These are phyloP conservation scores for Sordaria brevicollis DNA, from an alignment of 495 filamentous ascomycete species.

Conservation along the genomic window DNA sequence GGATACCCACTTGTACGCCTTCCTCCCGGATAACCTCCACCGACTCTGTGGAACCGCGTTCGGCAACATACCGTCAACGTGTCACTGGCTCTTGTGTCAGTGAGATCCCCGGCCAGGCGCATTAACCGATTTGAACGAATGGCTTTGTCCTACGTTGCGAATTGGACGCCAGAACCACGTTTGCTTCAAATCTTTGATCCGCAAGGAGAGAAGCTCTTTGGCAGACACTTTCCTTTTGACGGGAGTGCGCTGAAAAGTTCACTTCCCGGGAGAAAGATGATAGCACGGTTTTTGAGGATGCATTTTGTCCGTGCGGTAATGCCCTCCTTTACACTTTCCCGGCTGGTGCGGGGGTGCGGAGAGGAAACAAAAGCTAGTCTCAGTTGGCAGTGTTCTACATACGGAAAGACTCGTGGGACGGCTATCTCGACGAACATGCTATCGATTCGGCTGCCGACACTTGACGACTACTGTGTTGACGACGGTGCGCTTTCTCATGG, in stretches of 20 bases:
- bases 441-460: slow-evolving; percentile 26
- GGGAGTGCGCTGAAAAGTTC: slow-evolving; percentile 25
- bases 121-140: slow-evolving; percentile 59
- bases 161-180: slow-evolving; percentile 51
- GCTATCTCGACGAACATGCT: slow-evolving; percentile 22
- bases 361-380: slow-evolving; percentile 88
- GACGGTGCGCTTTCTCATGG: slow-evolving; percentile 20
- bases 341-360: slow-evolving; percentile 27
- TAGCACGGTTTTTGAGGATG: slow-evolving; percentile 74
- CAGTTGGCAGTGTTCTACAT: slow-evolving; percentile 64
- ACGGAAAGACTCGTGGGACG: slow-evolving; percentile 45
- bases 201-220: slow-evolving; percentile 11
- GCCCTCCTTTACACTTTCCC: slow-evolving; percentile 42
- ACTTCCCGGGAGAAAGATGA: slow-evolving; percentile 31
- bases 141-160: slow-evolving; percentile 34
- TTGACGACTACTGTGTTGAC: slow-evolving; percentile 24
- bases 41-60: slow-evolving; percentile 28
- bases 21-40: slow-evolving; percentile 1
- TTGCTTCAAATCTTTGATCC: slow-evolving; percentile 6
- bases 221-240: slow-evolving; percentile 23
- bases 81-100: slow-evolving; percentile 17
- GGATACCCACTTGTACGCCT: neutral
- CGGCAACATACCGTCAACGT: slow-evolving; percentile 33
- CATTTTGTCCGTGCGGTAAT: slow-evolving; percentile 60
- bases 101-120: slow-evolving; percentile 52